A percentile compares a stretch with the other conserved stretches of the same genome.
These are phyloP conservation scores for Tylopilus intermedius DNA, from an alignment of 768 basidiomycete species.

Conservation along the genomic window DNA sequence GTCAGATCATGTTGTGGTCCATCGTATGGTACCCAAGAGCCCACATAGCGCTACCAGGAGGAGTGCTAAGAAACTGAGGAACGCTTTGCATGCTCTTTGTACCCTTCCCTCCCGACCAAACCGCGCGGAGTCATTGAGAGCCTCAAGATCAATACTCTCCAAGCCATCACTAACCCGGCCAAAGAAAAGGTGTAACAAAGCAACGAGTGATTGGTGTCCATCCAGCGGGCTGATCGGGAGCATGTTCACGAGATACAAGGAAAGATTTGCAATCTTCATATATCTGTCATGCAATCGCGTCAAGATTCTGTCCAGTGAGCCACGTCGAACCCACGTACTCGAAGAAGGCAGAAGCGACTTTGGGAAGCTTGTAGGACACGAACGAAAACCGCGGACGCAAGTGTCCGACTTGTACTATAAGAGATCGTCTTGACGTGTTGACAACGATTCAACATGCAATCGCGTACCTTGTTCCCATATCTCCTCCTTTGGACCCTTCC, in stretches of 20 bases:
- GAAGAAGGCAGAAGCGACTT: slow-evolving; percentile 36
- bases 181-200: slow-evolving; percentile 24
- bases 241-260: slow-evolving; percentile 78
- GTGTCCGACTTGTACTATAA: slow-evolving; percentile 48
- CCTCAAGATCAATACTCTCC: slow-evolving; percentile 21
- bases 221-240: slow-evolving; percentile 71
- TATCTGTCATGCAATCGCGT: slow-evolving; percentile 41
- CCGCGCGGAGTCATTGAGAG: slow-evolving; percentile 3
- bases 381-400: slow-evolving; percentile 36
- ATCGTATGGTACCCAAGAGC: slow-evolving; percentile 17
- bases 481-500: slow-evolving; percentile 67
- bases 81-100: slow-evolving; percentile 13
- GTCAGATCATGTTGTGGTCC: slow-evolving; percentile 16
- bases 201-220: slow-evolving; percentile 54
- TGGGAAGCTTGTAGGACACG: slow-evolving; percentile 23
- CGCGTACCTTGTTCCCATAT: slow-evolving; percentile 62
- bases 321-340: slow-evolving; percentile 41
- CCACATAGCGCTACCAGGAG: slow-evolving; percentile 19
- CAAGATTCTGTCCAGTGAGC: not conserved
- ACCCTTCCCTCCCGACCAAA: slow-evolving; percentile 5
- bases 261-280: slow-evolving; percentile 60
- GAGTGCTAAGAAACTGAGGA: slow-evolving; percentile 19
- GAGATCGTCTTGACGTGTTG: not conserved
- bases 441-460: not conserved
- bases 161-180: not conserved